Evolutionary conservation across 495 filamentous ascomycete genomes (phyloP).

Genomic region (Talaromyces borbonicus): DNA sequence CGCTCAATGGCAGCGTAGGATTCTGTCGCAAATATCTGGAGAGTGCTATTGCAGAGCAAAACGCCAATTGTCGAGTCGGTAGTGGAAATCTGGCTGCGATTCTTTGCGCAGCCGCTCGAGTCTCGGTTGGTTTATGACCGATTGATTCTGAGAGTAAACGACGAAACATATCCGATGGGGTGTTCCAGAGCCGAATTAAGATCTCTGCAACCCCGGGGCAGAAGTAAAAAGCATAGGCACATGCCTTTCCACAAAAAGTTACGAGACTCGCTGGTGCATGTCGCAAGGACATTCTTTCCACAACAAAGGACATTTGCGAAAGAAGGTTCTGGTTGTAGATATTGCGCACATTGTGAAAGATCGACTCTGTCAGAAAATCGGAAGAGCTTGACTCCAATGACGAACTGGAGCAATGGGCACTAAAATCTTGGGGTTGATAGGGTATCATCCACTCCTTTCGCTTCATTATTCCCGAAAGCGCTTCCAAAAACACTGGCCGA

Average conservation of each 20-base stretch:
- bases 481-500: constrained; percentile 74
- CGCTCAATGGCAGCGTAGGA: constrained; percentile 57
- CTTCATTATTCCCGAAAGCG: constrained; percentile 76
- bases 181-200: constrained; percentile 73
- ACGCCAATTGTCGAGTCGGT: constrained; percentile 58
- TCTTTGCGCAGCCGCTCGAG: constrained; percentile 35
- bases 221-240: constrained; percentile 94
- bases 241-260: constrained; percentile 86
- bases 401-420: constrained; percentile 30
- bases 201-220: constrained; percentile 83
- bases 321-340: constrained; percentile 82
- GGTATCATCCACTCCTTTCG: constrained; percentile 83
- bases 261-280: constrained; percentile 88
- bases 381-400: constrained; percentile 55
- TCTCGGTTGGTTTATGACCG: constrained; percentile 25
- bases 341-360: constrained; percentile 88
- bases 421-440: constrained; percentile 39
- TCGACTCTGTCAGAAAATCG: constrained; percentile 77
- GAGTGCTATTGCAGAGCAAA: constrained; percentile 54
- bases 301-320: constrained; percentile 77
- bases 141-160: constrained; percentile 62
- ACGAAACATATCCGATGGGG: constrained; percentile 53
- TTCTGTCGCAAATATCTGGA: constrained; percentile 56
- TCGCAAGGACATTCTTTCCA: constrained; percentile 84
- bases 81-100: constrained; percentile 65